Evolutionary conservation across 208 protist species (phyloP).

Genomic region (Acanthamoeba triangularis): DNA sequence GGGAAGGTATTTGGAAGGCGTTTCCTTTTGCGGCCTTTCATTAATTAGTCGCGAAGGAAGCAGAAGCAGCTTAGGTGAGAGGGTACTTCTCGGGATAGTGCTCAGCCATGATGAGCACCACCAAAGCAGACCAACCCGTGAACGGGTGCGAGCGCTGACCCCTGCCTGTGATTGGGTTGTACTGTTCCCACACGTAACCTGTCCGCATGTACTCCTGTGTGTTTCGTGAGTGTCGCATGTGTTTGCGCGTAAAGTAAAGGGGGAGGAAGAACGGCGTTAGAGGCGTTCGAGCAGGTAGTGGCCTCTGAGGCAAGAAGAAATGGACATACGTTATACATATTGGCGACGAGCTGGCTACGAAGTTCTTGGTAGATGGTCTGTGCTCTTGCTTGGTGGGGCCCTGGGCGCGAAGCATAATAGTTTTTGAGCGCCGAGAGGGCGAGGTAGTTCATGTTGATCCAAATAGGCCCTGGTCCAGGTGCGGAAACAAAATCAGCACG

Average conservation of each 20-base stretch:
- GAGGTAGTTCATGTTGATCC: conserved; percentile 96
- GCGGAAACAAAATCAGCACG: neutral
- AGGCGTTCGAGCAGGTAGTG: neutral
- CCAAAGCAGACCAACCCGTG: conserved; percentile 92
- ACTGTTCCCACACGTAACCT: conserved; percentile 92
- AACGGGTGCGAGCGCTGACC: conserved; percentile 92
- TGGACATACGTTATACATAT: conserved; percentile 78
- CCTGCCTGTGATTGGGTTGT: conserved; percentile 86
- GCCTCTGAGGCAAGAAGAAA: neutral
- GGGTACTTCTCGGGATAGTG: conserved; percentile 47
- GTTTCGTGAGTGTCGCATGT: neutral
- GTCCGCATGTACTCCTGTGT: conserved; percentile 64
- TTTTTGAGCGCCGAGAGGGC: conserved; percentile 83
- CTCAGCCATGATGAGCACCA: conserved; percentile 87
- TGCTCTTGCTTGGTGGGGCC: conserved; percentile 26
- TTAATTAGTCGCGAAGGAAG: no score
- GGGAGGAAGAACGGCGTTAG: neutral
- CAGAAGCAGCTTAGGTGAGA: no score
- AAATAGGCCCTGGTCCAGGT: conserved; percentile 86
- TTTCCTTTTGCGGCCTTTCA: no score
- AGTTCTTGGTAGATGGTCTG: conserved; percentile 84
- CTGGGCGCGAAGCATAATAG: conserved; percentile 67
- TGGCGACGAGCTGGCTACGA: conserved; percentile 86
- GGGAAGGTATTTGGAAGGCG: no score
- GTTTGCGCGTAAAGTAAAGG: no score